These are phyloP conservation scores for Diversispora eburnea DNA, from an alignment of 192 early-diverging fungal genomes.

Conservation along the genomic window DNA sequence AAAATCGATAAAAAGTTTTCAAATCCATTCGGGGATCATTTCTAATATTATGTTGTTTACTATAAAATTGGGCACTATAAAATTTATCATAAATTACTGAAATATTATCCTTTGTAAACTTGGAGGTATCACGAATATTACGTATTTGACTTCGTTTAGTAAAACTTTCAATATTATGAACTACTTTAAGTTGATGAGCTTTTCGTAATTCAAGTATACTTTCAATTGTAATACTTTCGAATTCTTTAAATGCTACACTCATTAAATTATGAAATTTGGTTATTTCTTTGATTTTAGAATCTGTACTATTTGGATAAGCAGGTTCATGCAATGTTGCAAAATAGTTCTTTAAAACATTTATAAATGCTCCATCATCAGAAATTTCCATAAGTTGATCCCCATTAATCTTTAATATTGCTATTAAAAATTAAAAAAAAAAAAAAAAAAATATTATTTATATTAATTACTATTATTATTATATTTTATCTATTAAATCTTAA, in stretches of 20 bases:
- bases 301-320: conserved; percentile 56
- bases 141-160: conserved; percentile 87
- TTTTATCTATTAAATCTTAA: not conserved
- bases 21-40: conserved; percentile 59
- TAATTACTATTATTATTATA: not conserved
- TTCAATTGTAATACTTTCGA: conserved; percentile 73
- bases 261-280: conserved; percentile 92
- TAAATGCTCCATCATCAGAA: conserved; percentile 71
- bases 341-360: conserved; percentile 83
- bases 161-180: conserved; percentile 89
- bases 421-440: conserved; percentile 1
- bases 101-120: conserved; percentile 84
- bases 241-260: conserved; percentile 86
- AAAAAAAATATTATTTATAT: not conserved
- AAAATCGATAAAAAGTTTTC: conserved; percentile 72
- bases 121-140: conserved; percentile 66
- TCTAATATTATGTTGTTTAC: conserved; percentile 37
- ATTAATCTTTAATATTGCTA: conserved; percentile 91
- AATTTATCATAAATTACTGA: conserved; percentile 86
- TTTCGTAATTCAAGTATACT: conserved; percentile 76
- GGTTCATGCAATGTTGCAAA: conserved; percentile 78
- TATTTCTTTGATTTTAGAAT: conserved; percentile 52
- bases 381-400: conserved; percentile 67
- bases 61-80: conserved; percentile 76
- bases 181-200: conserved; percentile 82